Evolutionary conservation across 306 rosid genomes (phyloP).

Genomic region (Cicer pinnatifidum): DNA sequence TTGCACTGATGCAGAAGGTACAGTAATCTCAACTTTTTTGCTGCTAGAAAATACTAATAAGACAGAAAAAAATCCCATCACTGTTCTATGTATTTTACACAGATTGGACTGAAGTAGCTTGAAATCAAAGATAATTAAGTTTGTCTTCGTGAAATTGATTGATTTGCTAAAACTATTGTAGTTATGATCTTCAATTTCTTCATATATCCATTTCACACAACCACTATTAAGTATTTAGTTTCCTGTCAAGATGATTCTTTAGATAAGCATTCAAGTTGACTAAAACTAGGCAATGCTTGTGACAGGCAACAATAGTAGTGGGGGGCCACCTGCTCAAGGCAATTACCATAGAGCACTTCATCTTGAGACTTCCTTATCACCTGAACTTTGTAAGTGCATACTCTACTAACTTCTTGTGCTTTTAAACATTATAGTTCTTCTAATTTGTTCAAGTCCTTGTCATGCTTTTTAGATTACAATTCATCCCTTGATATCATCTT

Average conservation of each 20-base stretch:
- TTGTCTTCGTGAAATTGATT: neutral
- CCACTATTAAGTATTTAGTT: slow-evolving; percentile 10
- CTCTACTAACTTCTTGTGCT: slow-evolving; percentile 24
- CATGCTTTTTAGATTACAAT: slow-evolving; percentile 32
- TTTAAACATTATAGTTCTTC: neutral
- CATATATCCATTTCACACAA: neutral
- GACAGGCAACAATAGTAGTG: slow-evolving; percentile 72
- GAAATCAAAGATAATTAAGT: neutral
- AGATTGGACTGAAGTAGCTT: neutral
- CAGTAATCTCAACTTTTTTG: slow-evolving; percentile 14
- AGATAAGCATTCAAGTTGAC: slow-evolving; percentile 19
- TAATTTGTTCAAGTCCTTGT: neutral
- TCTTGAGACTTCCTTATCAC: slow-evolving; percentile 84
- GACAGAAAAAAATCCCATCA: no score
- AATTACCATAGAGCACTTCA: slow-evolving; percentile 85
- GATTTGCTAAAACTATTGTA: neutral
- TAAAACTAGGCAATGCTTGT: slow-evolving; percentile 28
- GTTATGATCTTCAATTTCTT: neutral
- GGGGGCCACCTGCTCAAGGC: slow-evolving; percentile 77
- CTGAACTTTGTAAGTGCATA: slow-evolving; percentile 70
- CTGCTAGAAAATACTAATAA: no score
- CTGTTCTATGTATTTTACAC: no score
- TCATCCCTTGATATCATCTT: slow-evolving; percentile 41
- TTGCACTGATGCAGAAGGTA: slow-evolving; percentile 94
- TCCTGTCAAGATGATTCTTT: neutral